These are phyloP conservation scores for Brassica nigra DNA, from an alignment of 345 rosid genomes.

Conservation along the genomic window DNA sequence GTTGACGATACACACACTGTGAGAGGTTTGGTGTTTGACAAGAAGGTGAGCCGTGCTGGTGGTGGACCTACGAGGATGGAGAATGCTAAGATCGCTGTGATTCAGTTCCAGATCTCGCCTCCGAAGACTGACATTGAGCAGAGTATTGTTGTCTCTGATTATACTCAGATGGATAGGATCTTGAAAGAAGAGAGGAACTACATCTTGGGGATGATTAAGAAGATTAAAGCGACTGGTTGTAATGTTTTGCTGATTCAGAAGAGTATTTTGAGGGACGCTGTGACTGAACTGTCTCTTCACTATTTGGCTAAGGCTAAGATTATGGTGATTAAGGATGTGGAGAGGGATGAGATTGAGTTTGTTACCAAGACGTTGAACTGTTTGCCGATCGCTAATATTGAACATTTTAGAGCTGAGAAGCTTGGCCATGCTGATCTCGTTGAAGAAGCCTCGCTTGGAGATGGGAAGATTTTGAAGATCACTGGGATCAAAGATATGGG, in stretches of 20 bases:
- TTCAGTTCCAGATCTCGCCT: conserved; percentile 97
- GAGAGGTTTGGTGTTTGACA: conserved; percentile 87
- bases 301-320: conserved; percentile 92
- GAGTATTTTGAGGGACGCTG: conserved; percentile 98
- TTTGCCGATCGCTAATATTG: conserved; percentile 92
- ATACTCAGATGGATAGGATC: conserved; percentile 98
- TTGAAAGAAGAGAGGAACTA: conserved; percentile 97
- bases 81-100: conserved; percentile 91
- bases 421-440: conserved; percentile 85
- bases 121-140: conserved; percentile 97
- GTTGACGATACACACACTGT: conserved; percentile 93
- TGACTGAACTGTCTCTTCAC: conserved; percentile 89
- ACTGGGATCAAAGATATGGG: conserved; percentile 94
- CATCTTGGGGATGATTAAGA: conserved; percentile 92
- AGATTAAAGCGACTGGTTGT: conserved; percentile 90
- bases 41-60: conserved; percentile 88
- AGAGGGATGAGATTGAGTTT: conserved; percentile 96
- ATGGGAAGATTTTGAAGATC: conserved; percentile 88
- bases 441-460: conserved; percentile 90
- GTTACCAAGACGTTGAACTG: conserved; percentile 93
- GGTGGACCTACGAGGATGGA: conserved; percentile 87
- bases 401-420: conserved; percentile 88
- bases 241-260: conserved; percentile 92
- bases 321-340: conserved; percentile 91
- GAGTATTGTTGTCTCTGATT: conserved; percentile 92